Base-by-base conservation (phyloP, 805 yeast species). In the Millerago galiae region DNA sequence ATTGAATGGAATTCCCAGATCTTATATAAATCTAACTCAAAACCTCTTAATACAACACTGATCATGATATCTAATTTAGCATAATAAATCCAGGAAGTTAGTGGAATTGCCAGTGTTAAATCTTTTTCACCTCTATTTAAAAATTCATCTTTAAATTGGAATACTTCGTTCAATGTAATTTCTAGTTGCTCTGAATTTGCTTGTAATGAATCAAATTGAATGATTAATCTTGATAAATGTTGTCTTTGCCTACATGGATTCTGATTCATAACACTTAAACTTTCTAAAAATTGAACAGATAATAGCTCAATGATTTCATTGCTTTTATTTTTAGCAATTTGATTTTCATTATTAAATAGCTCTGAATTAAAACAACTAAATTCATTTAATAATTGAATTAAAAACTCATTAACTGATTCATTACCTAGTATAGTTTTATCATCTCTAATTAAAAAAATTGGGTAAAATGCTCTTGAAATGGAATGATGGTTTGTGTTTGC, bases 221-320 rank as follows among this genome's bases (percentile, higher is more conserved):
- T 53, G 42, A 79, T 55, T 54, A 73, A 66, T 54, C 80, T 67
- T 48, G 80, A 66, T 53, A 82, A 63, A 48, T 83, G 75, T 58
- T 87, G 96, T 48, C 96, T 76, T 55, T 87, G 89, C 43, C 96
- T 72, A 38, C 95, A 78, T 29, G 88, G 79, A 54, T 91, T 91
- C 58, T 81, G 82, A 6, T 77, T 68, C 14, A 63, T 52, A 10
- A 67, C 63, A 40, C 71, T 67, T 18, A 72, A 55, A 66, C 66
- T 62, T 52, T 72, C 68, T 57, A 67, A 56, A 52, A 68, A 58
- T 17, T 72, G 73, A 32, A 68, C 56, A 53, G 78, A 71, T 32
- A 75, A 55, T 53, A 81, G 79, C 44, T 60, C 63, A 29, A 75
- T 35, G 11, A 76, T 52, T 31, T 56, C 59, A 4, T 56, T 54